Evolutionary conservation across 192 early-diverging fungal species (phyloP), one percentile per base, ranked within the genome.

Genomic region (Haplosporangium gracile): DNA sequence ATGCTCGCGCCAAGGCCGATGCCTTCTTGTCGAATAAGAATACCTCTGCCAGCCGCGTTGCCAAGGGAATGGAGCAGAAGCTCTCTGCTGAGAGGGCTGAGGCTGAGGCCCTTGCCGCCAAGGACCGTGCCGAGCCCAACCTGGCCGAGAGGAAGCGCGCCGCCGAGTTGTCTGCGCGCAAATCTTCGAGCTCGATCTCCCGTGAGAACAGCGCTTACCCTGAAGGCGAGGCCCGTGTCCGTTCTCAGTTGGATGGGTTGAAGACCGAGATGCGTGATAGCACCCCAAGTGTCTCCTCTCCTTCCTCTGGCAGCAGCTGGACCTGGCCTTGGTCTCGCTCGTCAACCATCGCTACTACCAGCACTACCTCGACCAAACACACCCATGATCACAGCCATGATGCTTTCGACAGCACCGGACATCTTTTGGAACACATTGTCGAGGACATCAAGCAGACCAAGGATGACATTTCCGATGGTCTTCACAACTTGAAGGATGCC

Each of bases 361-460:
- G 57, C 20, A 42, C 70, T 10, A 22, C 70, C 1, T 70, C 78
- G 39, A 53, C 70, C 70, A 70, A 79, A 38, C 71, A 65, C 57
- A 68, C 78, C 20, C 70, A 55, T 13, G 63, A 38, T 45, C 43
- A 77, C 16, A 51, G 42, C 18, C 79, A 69, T 5, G 79, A 81
- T 22, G 80, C 74, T 22, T 82, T n/a, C n/a, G 80, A 82, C 49
- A 70, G 29, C 26, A 71, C 80, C 20, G 80, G 51, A 2, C 68
- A 82, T n/a, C 74, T 76, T n/a, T 29, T 82, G 73, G 74, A 82
- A 8, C 80, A 82, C 68, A 76, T 76, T 60, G 80, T 40, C 15
- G 80, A 82, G 74, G 80, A 82, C 36, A 82, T 76, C 34, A 73
- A 74, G 49, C 80, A 82, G 40, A 82, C 80, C 74, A 82, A 82